Conservation (phyloP, 1,139 yeast genomes). For the Candida freyschussii region DNA sequence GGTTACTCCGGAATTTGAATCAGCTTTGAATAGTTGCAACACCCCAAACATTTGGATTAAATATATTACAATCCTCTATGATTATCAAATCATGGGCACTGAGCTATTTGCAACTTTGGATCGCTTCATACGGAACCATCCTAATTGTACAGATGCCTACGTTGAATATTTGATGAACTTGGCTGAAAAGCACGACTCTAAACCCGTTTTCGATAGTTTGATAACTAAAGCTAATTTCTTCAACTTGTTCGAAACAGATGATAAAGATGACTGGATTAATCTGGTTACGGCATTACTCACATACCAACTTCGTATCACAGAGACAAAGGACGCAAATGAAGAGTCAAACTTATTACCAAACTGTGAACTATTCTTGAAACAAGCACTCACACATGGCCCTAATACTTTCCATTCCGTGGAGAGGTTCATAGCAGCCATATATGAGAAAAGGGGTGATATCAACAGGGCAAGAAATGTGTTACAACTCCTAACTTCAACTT, state of each 20-base stretch:
- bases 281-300: slow-evolving; percentile 2
- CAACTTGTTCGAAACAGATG: neutral
- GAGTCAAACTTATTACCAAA: neutral
- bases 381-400: slow-evolving; percentile 3
- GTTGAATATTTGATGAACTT: slow-evolving; percentile 8
- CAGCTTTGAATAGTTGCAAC: slow-evolving; percentile 5
- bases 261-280: no score
- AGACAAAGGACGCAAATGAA: neutral
- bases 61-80: slow-evolving; percentile 9
- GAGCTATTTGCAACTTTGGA: neutral
- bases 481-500: slow-evolving; percentile 28
- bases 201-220: neutral
- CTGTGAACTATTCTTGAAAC: neutral
- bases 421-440: slow-evolving; percentile 33
- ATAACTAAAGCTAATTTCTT: neutral
- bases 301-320: neutral
- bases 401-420: slow-evolving; percentile 41
- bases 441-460: slow-evolving; percentile 27
- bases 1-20: slow-evolving; percentile 10
- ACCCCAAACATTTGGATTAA: slow-evolving; percentile 10
- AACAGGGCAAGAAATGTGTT: slow-evolving; percentile 31
- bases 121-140: slow-evolving; percentile 7
- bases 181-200: neutral
- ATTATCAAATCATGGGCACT: neutral
- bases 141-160: slow-evolving; percentile 4